Percentiles rank a stretch among this genome's conserved stretches.
phyloP scores from a whole-genome alignment of 768 basidiomycete species.

The Clavaria fumosa region DNA sequence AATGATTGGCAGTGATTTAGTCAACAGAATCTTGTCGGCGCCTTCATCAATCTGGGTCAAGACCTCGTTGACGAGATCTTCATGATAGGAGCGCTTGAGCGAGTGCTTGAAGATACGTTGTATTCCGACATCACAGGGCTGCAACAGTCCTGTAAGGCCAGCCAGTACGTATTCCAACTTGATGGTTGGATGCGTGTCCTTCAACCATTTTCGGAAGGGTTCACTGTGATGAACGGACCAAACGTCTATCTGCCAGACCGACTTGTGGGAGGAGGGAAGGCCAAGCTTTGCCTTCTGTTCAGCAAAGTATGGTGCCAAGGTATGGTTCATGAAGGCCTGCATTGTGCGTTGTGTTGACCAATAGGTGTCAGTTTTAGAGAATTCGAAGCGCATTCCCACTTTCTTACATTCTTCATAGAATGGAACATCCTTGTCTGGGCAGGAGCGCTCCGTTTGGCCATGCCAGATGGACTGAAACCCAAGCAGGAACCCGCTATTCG shows the following conservation, averaged over 20 bases:
- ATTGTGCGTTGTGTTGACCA: too few relatives aligned
- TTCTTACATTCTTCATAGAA: constrained; percentile 13
- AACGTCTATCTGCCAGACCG: constrained; percentile 18
- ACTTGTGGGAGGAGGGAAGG: constrained; percentile 12
- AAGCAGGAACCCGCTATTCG: constrained; percentile 17
- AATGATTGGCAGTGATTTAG: too few relatives aligned
- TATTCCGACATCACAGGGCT: constrained; percentile 18
- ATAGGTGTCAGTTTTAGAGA: constrained; percentile 15
- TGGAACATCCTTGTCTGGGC: constrained; percentile 11
- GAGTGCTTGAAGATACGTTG: constrained; percentile 25
- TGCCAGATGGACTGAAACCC: constrained; percentile 25
- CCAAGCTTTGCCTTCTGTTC: constrained; percentile 8
- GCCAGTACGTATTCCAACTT: constrained; percentile 16
- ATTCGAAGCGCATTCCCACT: constrained; percentile 14
- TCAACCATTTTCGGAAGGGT: constrained; percentile 18
- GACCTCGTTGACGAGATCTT: too few relatives aligned
- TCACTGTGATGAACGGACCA: constrained; percentile 22
- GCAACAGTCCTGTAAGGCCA: constrained; percentile 17
- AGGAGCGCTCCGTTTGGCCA: constrained; percentile 15
- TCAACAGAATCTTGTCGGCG: too few relatives aligned
- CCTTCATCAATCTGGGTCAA: too few relatives aligned
- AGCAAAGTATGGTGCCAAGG: constrained; percentile 19
- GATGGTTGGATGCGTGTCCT: constrained; percentile 14
- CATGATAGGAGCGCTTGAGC: too few relatives aligned
- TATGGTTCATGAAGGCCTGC: constrained; percentile 16